A percentile compares a stretch with the other conserved stretches of the same genome.
Evolutionary conservation across 257 asterid species (phyloP).

Genomic region (Perilla frutescens): DNA sequence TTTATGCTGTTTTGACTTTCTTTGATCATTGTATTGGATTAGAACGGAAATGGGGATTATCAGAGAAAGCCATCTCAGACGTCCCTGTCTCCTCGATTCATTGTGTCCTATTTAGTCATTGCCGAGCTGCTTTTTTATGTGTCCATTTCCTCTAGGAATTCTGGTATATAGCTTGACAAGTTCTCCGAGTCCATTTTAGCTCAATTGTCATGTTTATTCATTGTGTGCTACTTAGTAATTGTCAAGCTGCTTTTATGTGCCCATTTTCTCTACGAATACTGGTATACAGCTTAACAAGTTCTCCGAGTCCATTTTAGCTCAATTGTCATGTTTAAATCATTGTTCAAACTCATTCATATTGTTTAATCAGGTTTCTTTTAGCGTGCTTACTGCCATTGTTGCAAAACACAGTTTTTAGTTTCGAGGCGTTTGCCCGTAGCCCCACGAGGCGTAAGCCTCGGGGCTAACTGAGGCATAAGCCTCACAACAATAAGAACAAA

Average conservation of each 20-base stretch:
- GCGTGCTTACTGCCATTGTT: no score
- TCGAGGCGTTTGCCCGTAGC: no score
- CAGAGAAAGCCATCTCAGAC: not conserved
- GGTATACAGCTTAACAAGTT: not conserved
- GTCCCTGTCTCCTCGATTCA: not conserved
- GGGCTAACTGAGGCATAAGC: no score
- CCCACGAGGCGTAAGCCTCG: no score
- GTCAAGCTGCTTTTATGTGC: constrained; percentile 8
- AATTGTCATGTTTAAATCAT: not conserved
- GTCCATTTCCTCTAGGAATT: not conserved
- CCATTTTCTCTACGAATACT: not conserved
- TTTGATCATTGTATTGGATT: not conserved
- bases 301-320: not conserved
- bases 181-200: not conserved
- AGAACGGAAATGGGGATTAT: not conserved
- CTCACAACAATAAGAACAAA: no score
- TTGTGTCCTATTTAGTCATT: no score
- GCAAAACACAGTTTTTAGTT: no score
- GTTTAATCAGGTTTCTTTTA: not conserved
- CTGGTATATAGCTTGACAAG: not conserved
- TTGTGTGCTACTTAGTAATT: not conserved
- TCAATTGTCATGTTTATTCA: not conserved
- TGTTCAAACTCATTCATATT: no score
- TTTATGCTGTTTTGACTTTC: not conserved
- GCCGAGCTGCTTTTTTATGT: constrained; percentile 6